phyloP scores from a whole-genome alignment of 148 eudicot genomes.

The Silene uniflora region DNA sequence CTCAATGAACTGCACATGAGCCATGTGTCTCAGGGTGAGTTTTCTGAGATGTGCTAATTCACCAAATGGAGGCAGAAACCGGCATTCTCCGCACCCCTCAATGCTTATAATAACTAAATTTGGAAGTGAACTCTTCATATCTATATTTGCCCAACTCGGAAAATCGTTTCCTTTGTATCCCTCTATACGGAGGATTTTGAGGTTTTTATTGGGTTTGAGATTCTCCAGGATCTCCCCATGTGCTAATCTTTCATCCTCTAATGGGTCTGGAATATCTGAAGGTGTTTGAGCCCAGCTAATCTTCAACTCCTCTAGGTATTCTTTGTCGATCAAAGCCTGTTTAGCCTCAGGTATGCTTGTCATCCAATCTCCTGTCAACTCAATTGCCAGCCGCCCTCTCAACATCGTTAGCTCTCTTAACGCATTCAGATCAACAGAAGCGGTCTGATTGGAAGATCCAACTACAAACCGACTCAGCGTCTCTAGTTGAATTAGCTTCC shows the following conservation, averaged over 20 bases:
- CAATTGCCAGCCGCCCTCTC: conserved; percentile 12
- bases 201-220: conserved; percentile 8
- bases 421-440: background rate
- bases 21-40: conserved; percentile 19
- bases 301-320: conserved; percentile 2
- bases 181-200: conserved; percentile 10
- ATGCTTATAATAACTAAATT: conserved; percentile 12
- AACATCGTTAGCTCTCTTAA: background rate
- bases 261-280: background rate
- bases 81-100: conserved; percentile 19
- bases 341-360: background rate
- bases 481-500: conserved; percentile 15
- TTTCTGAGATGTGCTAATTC: background rate
- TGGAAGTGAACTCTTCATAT: conserved; percentile 1
- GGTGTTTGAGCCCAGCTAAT: conserved; percentile 8
- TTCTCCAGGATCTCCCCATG: conserved; percentile 8
- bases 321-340: background rate
- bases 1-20: conserved; percentile 12
- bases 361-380: conserved; percentile 11
- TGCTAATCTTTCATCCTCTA: background rate
- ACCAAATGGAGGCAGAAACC: conserved; percentile 18
- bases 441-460: background rate
- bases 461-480: conserved; percentile 11
- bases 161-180: conserved; percentile 17
- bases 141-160: conserved; percentile 19